Evolutionary conservation across 768 basidiomycete genomes (phyloP), one percentile per base, ranked within the genome.

Genomic region (Auricularia heimuer): DNA sequence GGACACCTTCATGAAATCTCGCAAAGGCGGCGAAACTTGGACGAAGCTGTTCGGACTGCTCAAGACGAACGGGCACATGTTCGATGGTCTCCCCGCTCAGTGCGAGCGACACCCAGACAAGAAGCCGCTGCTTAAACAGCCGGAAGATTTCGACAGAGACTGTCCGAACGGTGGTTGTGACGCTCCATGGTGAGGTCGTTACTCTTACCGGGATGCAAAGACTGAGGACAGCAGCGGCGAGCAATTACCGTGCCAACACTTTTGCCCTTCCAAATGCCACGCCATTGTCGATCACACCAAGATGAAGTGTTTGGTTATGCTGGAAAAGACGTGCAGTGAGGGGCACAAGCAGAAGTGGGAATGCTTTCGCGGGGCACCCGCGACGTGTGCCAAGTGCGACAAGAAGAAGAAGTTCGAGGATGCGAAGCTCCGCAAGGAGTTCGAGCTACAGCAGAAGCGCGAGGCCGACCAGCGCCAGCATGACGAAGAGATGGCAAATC

Each of bases 141-240:
- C 82, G 0, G 73, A 68, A 1, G 80, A 85, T 11, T 89, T 89
- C 60, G 80, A 84, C 8, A 65, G 64, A 14, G 63, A 78, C 24
- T 78, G 79, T 66, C 87, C 86, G 0, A 85, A 86, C 62, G 87
- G 88, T 8, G 87, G 87, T 2, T 89, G 87, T 66, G 72, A 66
- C 2, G 76, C 80, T 66, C 79, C 82, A 58, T 89, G 88, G 88
- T 88, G 74, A 60, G 78, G 29, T 29, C 2, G 29, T 29, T 29
- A 29, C 29, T 1, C 29, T 29, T 29, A 29, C 29, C 1, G 29
- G 1, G 1, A 29, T 1, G 29, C 29, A 29, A 29, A 29, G 29
- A 29, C 29, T 29, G 29, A 29, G 29, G 29, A 29, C 29, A 29
- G 29, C 63, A 88, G 87, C 67, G 81, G 80, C 21, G 72, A 69